Conservation (phyloP, 2,329 filamentous ascomycete species). For the Monilinia fructigena region DNA sequence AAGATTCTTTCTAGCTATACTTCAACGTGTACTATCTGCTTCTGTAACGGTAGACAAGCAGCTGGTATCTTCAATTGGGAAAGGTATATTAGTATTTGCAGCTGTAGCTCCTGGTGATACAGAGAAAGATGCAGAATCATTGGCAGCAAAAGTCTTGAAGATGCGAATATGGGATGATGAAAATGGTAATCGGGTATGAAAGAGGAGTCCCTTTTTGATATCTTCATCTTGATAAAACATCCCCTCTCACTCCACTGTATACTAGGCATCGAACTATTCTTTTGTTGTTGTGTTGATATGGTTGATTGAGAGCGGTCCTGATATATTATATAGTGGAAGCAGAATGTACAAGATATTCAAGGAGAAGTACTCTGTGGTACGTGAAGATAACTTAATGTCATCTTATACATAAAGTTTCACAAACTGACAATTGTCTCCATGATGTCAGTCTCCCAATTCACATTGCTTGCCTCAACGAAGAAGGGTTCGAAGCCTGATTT, state of each 20-base stretch:
- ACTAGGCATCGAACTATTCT: not conserved
- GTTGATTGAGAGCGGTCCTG: constrained; percentile 21
- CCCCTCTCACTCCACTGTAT: not conserved
- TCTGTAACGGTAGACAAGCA: constrained; percentile 93
- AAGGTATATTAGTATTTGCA: constrained; percentile 85
- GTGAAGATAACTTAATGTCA: constrained; percentile 16
- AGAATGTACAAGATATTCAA: constrained; percentile 79
- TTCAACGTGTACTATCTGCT: constrained; percentile 91
- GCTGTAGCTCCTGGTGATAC: constrained; percentile 90
- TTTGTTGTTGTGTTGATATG: not conserved
- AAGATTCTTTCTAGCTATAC: constrained; percentile 61
- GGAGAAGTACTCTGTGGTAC: constrained; percentile 94
- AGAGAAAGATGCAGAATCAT: constrained; percentile 77
- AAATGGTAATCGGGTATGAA: constrained; percentile 36
- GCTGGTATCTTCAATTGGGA: constrained; percentile 85
- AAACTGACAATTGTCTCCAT: constrained; percentile 18
- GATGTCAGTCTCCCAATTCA: constrained; percentile 86
- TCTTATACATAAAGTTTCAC: not conserved
- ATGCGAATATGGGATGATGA: constrained; percentile 75
- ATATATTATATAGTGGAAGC: constrained; percentile 70
- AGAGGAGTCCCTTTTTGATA: constrained; percentile 5
- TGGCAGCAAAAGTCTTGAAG: constrained; percentile 84
- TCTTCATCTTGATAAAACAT: not conserved
- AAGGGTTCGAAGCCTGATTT: constrained; percentile 97
- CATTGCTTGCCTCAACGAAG: constrained; percentile 85